These are phyloP conservation scores for Pugionium dolabratum DNA, from an alignment of 345 rosid species.

Conservation along the genomic window DNA sequence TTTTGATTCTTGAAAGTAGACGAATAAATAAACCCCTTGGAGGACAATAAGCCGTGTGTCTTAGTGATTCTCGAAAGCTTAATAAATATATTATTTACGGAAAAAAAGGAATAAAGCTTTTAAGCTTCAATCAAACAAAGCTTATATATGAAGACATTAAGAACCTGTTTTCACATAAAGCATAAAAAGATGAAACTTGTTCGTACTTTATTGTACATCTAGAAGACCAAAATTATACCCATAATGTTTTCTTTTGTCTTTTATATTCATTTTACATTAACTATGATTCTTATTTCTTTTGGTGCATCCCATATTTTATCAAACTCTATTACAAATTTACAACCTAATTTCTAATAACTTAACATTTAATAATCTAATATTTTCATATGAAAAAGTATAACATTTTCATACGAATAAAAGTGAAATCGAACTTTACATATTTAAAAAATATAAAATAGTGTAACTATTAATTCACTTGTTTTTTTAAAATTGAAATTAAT, in stretches of 20 bases:
- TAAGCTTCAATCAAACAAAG: conserved; percentile 42
- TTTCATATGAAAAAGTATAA: too few species aligned
- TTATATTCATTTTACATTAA: conserved; percentile 33
- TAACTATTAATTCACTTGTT: too few species aligned
- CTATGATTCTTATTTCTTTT: too few species aligned
- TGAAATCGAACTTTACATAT: too few species aligned
- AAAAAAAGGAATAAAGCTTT: conserved; percentile 41
- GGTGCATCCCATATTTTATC: too few species aligned
- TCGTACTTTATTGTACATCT: conserved; percentile 45
- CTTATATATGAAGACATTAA: conserved; percentile 39
- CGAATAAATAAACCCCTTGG: conserved; percentile 28
- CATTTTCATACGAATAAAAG: too few species aligned
- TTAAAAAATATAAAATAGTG: too few species aligned
- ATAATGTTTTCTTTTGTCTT: conserved; percentile 38
- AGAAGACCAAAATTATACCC: conserved; percentile 31
- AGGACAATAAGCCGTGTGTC: conserved; percentile 39
- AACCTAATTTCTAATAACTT: too few species aligned
- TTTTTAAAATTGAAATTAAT: too few species aligned
- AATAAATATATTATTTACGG: conserved; percentile 1
- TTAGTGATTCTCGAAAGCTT: conserved; percentile 33
- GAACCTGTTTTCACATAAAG: conserved; percentile 31
- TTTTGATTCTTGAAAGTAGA: conserved; percentile 29
- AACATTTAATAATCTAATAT: too few species aligned
- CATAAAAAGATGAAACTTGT: conserved; percentile 38
- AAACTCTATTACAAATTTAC: too few species aligned